phyloP scores from a whole-genome alignment of 345 rosid species.

The Brassica carinata region DNA sequence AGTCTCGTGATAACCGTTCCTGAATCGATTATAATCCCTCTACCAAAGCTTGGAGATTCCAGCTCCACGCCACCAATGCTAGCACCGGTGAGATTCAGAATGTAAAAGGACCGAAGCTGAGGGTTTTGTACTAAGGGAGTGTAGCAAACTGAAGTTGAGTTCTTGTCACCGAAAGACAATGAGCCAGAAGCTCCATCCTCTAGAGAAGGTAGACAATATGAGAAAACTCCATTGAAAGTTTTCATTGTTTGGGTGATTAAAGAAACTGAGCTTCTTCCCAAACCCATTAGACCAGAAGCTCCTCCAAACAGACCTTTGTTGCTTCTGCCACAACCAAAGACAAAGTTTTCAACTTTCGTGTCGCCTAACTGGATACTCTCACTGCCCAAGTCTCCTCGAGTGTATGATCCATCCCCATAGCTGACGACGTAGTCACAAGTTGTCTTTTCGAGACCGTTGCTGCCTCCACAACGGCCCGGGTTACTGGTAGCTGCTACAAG shows the following conservation, averaged over 20 bases:
- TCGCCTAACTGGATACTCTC: conserved; percentile 58
- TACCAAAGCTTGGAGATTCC: conserved; percentile 48
- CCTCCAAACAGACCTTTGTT: conserved; percentile 83
- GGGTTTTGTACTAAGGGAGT: conserved; percentile 65
- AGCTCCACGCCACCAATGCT: conserved; percentile 63
- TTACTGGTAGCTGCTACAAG: conserved; percentile 56
- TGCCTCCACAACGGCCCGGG: conserved; percentile 50
- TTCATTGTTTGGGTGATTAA: conserved; percentile 61
- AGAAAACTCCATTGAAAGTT: conserved; percentile 70
- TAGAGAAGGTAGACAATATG: conserved; percentile 80
- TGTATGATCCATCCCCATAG: conserved; percentile 92
- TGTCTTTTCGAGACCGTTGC: conserved; percentile 26
- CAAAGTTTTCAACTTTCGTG: conserved; percentile 45
- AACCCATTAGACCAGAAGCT: conserved; percentile 85
- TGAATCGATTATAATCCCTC: conserved; percentile 69
- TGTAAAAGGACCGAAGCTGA: conserved; percentile 66
- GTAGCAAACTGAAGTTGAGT: conserved; percentile 61
- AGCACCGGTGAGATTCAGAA: conserved; percentile 74
- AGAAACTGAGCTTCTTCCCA: conserved; percentile 76
- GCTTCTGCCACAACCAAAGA: conserved; percentile 83
- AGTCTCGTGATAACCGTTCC: conserved; percentile 86
- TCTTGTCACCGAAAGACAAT: conserved; percentile 65
- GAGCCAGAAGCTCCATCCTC: conserved; percentile 72
- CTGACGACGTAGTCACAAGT: conserved; percentile 67
- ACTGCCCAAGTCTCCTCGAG: conserved; percentile 66